A percentile compares a stretch with the other conserved stretches of the same genome.
phyloP scores from a whole-genome alignment of 2,329 filamentous ascomycete species.

The Botrytis tulipae region DNA sequence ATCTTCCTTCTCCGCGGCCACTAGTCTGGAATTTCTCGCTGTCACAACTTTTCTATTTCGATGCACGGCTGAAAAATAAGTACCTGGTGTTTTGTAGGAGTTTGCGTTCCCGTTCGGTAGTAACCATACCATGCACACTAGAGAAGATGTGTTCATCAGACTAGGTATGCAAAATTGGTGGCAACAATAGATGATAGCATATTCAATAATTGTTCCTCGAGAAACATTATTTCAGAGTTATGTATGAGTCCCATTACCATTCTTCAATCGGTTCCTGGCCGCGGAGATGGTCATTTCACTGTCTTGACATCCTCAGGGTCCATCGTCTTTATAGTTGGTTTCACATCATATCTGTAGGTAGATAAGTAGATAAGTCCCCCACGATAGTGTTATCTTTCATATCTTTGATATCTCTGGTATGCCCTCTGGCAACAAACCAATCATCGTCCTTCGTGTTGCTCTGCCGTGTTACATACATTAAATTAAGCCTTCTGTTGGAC shows the following conservation, averaged over 20 bases:
- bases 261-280: neutral
- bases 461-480: no score
- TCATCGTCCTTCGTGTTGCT: neutral
- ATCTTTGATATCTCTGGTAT: slow-evolving; percentile 6
- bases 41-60: neutral
- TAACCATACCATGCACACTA: neutral
- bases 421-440: neutral
- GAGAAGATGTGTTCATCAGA: neutral
- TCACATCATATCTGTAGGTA: neutral
- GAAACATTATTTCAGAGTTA: neutral
- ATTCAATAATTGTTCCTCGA: neutral
- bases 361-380: neutral
- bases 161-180: neutral
- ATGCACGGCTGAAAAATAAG: neutral
- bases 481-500: neutral
- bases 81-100: neutral
- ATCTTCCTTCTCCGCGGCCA: slow-evolving; percentile 16
- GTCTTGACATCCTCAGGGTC: neutral
- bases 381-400: slow-evolving; percentile 9
- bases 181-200: neutral
- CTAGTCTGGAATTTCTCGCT: neutral
- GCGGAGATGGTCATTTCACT: slow-evolving; percentile 10
- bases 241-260: neutral
- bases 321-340: slow-evolving; percentile 4
- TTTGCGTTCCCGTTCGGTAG: neutral